Evolutionary conservation across 768 basidiomycete species (phyloP).

Genomic region (Suillus variegatus): DNA sequence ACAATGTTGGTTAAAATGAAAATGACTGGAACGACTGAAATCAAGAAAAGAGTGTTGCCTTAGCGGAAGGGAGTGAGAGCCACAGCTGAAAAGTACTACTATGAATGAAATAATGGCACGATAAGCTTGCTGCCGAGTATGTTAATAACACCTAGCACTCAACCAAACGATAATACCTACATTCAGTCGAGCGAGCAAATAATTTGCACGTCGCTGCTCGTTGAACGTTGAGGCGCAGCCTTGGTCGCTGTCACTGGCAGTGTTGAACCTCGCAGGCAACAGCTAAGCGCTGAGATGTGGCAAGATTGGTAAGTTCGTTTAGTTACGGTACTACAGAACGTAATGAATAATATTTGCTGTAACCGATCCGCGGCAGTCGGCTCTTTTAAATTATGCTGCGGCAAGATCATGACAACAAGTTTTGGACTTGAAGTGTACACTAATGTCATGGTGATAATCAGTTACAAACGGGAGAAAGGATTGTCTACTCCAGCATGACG

Average conservation of each 20-base stretch:
- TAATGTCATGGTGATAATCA: not conserved
- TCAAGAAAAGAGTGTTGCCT: slow-evolving; percentile 23
- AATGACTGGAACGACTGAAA: slow-evolving; percentile 8
- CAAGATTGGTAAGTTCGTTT: not conserved
- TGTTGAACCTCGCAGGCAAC: not conserved
- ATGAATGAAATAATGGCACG: not conserved
- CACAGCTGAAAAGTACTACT: slow-evolving; percentile 1
- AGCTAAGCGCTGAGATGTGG: not conserved
- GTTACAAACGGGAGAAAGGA: not conserved
- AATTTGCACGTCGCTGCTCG: slow-evolving; percentile 3
- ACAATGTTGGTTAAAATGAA: not conserved
- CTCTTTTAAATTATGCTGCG: not conserved
- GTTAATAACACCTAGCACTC: too few relatives aligned
- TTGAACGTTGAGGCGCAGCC: not conserved
- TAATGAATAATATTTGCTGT: not conserved
- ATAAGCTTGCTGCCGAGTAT: not conserved
- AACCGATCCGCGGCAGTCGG: not conserved
- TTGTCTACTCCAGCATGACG: not conserved
- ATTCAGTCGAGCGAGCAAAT: slow-evolving; percentile 2
- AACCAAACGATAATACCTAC: not conserved
- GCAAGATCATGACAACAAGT: not conserved
- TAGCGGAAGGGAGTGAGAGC: slow-evolving; percentile 24
- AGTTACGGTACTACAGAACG: not conserved
- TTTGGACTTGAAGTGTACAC: not conserved
- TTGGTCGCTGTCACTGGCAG: not conserved